Conservation (phyloP, 148 eudicot genomes). For the Camellia sinensis region DNA sequence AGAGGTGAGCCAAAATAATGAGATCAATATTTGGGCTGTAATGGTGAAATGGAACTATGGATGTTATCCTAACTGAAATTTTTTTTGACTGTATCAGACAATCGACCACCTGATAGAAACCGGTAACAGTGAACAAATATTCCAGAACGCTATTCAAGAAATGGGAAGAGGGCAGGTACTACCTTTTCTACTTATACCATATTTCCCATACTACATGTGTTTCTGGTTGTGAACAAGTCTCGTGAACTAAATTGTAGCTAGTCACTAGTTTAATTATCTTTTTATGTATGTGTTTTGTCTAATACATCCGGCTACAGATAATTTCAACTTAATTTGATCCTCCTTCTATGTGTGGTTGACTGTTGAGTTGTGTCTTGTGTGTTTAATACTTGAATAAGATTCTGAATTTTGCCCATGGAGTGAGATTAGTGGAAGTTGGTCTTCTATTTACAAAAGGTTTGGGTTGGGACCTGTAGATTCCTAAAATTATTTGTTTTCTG, state of each 20-base stretch:
- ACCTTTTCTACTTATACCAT: neutral
- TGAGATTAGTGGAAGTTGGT: neutral
- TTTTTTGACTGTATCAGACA: conserved; percentile 28
- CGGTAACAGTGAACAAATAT: conserved; percentile 58
- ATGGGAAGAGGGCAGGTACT: conserved; percentile 52
- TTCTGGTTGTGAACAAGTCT: neutral
- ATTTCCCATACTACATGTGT: neutral
- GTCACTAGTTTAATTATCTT: neutral
- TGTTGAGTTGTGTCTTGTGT: neutral
- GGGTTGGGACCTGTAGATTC: neutral
- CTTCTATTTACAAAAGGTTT: neutral
- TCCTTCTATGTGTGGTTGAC: neutral
- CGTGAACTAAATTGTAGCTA: neutral
- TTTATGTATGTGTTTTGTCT: neutral
- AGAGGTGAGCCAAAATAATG: conserved; percentile 32
- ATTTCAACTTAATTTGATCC: neutral
- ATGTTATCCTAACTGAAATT: neutral
- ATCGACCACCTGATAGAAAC: conserved; percentile 59
- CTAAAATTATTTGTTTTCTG: neutral
- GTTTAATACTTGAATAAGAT: neutral
- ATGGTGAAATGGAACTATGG: neutral
- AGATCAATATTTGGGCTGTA: neutral
- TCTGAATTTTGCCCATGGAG: neutral
- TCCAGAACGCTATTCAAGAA: conserved; percentile 54
- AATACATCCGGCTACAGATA: neutral